Base-by-base conservation (phyloP, 768 basidiomycete species). In the Amanita pallidorosea region DNA sequence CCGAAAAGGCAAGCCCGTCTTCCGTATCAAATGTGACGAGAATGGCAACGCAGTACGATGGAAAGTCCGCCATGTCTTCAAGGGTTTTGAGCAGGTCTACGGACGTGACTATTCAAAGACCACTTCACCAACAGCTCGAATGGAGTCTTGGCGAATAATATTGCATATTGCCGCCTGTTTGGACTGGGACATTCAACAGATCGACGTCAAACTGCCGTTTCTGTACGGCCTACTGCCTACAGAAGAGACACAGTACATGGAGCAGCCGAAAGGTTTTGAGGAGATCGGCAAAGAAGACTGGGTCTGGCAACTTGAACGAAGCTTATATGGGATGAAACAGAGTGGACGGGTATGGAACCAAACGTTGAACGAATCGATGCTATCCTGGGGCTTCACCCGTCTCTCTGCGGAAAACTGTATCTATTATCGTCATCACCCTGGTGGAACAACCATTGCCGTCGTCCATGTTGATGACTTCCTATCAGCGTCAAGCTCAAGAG, bases 71-170 rank as follows among this genome's bases (percentile, higher is more conserved):
- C 63, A 68, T 22, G 70, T 78, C 0, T 66, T 70, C 22, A 64
- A 69, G 48, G 74, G 76, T 0, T 72, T 62, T 55, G 55, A 69
- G 20, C 71, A 73, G 47, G 55, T 68, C 0, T 67, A 59, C 23
- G 73, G 75, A 0, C 53, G 61, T 7, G 73, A 78, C 45, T 78
- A 68, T 52, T 61, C 57, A 0, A 63, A 67, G 34, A 73, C 71
- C 0, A 70, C 66, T 40, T 70, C 74, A 38, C 70, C 69, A 1
- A 68, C 65, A 11, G 65, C 66, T 12, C 62, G 64, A 13, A 63
- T 70, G 58, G 70, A 72, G 54, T 68, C 70, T 0, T 62, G 70
- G 43, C 56, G 63, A 0, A 55, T 67, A 3, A 54, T 76, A 2
- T 57, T 70, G 0, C 66, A 71, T 18, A 50, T 73, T 5, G 69